Evolutionary conservation across 2,329 filamentous ascomycete genomes (phyloP).

Genomic region (Hirsutella minnesotensis): DNA sequence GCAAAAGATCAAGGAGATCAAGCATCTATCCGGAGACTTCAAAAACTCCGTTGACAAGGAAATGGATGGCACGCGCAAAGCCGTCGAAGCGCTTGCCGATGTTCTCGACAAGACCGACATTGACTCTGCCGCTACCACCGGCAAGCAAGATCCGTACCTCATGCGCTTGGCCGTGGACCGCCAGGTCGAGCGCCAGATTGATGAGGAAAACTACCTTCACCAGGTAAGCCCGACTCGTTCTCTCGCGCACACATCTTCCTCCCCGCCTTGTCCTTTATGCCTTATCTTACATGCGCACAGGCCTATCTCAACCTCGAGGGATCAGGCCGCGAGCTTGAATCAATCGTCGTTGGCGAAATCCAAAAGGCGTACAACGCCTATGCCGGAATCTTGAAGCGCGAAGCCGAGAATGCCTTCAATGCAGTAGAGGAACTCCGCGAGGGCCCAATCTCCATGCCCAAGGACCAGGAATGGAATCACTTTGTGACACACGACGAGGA

Average conservation of each 20-base stretch:
- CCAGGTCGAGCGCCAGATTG: constrained; percentile 83
- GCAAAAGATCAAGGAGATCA: constrained; percentile 98
- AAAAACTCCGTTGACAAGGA: constrained; percentile 95
- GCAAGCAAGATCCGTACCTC: constrained; percentile 87
- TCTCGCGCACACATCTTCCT: background rate
- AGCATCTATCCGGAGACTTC: constrained; percentile 84
- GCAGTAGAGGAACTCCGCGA: constrained; percentile 70
- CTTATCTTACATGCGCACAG: constrained; percentile 26
- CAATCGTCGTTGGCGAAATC: constrained; percentile 92
- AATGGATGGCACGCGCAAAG: constrained; percentile 71
- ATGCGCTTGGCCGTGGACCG: constrained; percentile 76
- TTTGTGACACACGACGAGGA: constrained; percentile 75
- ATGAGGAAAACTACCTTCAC: constrained; percentile 96
- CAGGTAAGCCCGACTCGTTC: constrained; percentile 44
- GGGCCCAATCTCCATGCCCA: constrained; percentile 85
- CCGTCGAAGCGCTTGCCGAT: constrained; percentile 72
- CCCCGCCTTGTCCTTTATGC: background rate
- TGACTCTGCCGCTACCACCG: constrained; percentile 59
- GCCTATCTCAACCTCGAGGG: constrained; percentile 90
- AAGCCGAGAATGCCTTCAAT: constrained; percentile 70
- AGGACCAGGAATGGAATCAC: constrained; percentile 79
- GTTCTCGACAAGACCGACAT: constrained; percentile 67
- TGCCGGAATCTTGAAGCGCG: constrained; percentile 79
- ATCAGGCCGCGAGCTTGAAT: constrained; percentile 88
- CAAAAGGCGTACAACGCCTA: constrained; percentile 97